Evolutionary conservation across 2,329 filamentous ascomycete genomes (phyloP), one percentile per base, ranked within the genome.

Genomic region (Aspergillus flavus): DNA sequence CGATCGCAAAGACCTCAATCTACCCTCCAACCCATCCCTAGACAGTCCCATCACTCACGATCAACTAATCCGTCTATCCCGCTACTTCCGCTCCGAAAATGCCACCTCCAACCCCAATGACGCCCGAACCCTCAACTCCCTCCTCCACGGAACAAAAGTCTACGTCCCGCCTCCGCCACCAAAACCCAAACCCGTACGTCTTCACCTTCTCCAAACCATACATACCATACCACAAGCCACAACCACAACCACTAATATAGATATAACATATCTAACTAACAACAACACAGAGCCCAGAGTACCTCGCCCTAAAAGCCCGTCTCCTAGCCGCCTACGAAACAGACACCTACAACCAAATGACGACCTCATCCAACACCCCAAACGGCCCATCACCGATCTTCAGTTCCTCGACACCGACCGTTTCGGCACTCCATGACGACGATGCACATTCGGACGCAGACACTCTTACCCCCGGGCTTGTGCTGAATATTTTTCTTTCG

Each of bases 401-500:
- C 84, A 14, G 83, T 82, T 59, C 83, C 82, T 12, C 89, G 87
- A 71, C 84, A 85, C 62, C 85, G 81, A 65, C 83, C 82, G 41
- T 85, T 86, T 66, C 80, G 78, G 10, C 83, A 83, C 0, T 79
- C 75, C 28, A 82, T 75, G 46, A 74, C 4, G n/a, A 58, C 85
- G 62, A 72, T 81, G 23, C 58, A 3, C 6, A 80, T 6, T 23
- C 43, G 21, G 65, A 76, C 59, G 55, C 68, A 9, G 83, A 84
- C 62, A 81, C 87, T 67, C 72, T 82, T 48, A 79, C 76, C 2
- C 79, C 80, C 0, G 80, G 78, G 48, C 83, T 98, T 9, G 93
- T 98, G 58, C 84, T 96, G 71, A 99, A 98, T 76, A 93, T 98
- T 57, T 80, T 97, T 45, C 84, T 97, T 59, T 96, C 92, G 58